These are phyloP conservation scores for Orbilia brochopaga DNA, from an alignment of 2,329 filamentous ascomycete genomes.

Conservation along the genomic window DNA sequence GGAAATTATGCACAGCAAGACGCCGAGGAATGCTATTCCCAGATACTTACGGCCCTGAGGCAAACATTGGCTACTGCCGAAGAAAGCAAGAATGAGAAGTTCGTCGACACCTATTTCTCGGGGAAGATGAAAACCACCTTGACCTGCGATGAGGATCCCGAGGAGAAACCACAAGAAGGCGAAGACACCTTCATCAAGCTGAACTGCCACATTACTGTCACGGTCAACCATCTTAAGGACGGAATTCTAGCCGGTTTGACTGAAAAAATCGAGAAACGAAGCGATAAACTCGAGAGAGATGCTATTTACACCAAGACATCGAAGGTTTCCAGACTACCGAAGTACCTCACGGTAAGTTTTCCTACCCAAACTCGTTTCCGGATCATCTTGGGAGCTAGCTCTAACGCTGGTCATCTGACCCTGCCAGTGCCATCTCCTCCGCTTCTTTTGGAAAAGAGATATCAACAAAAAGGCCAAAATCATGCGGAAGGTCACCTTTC, in stretches of 20 bases:
- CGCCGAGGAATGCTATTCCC: slow-evolving; percentile 97
- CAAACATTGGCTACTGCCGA: slow-evolving; percentile 66
- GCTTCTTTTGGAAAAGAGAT: slow-evolving; percentile 96
- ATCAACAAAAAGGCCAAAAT: slow-evolving; percentile 99
- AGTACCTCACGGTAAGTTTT: slow-evolving; percentile 79
- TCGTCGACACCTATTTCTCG: slow-evolving; percentile 88
- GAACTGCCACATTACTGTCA: slow-evolving; percentile 88
- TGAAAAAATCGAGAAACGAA: slow-evolving; percentile 91
- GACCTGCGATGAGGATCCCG: slow-evolving; percentile 79
- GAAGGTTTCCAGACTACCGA: slow-evolving; percentile 86
- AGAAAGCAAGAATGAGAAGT: slow-evolving; percentile 68
- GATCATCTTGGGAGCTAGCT: neutral
- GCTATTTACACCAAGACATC: slow-evolving; percentile 87
- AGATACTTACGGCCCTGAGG: slow-evolving; percentile 83
- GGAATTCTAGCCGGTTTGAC: slow-evolving; percentile 81
- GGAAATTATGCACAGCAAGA: slow-evolving; percentile 95
- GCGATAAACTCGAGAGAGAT: slow-evolving; percentile 75
- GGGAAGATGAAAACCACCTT: slow-evolving; percentile 79
- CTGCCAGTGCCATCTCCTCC: slow-evolving; percentile 74
- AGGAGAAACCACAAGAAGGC: slow-evolving; percentile 68
- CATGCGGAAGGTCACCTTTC: slow-evolving; percentile 97
- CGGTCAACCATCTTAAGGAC: slow-evolving; percentile 88
- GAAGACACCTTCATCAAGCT: slow-evolving; percentile 86
- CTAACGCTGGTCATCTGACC: neutral
- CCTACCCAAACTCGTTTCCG: neutral